These are phyloP conservation scores for Eimeria praecox DNA, from an alignment of 169 alveolate genomes.

Conservation along the genomic window DNA sequence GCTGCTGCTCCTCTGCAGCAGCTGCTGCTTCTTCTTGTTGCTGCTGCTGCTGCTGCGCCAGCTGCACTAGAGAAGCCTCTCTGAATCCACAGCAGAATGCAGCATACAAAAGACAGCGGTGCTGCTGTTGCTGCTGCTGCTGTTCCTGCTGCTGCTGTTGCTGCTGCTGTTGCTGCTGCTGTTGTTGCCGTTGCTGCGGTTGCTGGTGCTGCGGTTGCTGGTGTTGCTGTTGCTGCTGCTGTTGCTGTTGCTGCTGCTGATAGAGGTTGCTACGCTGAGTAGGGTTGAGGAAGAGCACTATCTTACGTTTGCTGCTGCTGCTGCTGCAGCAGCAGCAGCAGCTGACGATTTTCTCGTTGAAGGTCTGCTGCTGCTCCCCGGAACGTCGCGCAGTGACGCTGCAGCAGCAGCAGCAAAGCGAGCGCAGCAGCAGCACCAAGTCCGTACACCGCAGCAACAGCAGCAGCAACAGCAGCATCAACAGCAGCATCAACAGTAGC, in stretches of 20 bases:
- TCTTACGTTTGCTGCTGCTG: constrained; percentile 44
- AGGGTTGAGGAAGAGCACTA: background rate
- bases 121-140: constrained; percentile 24
- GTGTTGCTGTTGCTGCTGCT: background rate
- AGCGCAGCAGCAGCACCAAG: background rate
- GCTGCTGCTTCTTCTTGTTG: constrained; percentile 16
- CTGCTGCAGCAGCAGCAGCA: constrained; percentile 63
- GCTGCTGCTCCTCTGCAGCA: constrained; percentile 54
- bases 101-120: background rate
- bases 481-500: constrained; percentile 18
- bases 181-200: no score
- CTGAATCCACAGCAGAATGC: background rate
- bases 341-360: constrained; percentile 47
- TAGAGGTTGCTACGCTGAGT: background rate
- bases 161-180: background rate
- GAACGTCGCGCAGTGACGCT: constrained; percentile 39
- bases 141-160: background rate
- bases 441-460: background rate
- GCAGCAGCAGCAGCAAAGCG: background rate
- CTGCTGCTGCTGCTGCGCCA: constrained; percentile 31
- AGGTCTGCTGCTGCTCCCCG: constrained; percentile 40
- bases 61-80: constrained; percentile 28
- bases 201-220: constrained; percentile 13
- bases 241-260: background rate
- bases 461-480: background rate